phyloP scores from a whole-genome alignment of 441 rosid species.

The Heliophila coronopifolia region DNA sequence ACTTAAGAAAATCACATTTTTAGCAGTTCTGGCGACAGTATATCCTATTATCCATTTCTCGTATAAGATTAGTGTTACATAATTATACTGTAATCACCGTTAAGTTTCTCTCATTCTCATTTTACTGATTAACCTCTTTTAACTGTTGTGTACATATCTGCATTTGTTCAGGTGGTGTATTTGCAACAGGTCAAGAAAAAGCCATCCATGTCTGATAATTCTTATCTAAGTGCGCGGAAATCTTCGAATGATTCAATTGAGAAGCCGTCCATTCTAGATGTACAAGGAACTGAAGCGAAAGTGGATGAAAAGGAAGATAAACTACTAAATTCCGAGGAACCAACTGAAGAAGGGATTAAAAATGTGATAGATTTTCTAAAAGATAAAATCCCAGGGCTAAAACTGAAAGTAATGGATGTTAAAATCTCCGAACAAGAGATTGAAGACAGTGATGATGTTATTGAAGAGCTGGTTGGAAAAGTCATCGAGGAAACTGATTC shows the following conservation, averaged over 20 bases:
- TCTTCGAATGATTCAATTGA: constrained; percentile 42
- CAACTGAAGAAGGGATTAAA: constrained; percentile 85
- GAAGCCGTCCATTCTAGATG: constrained; percentile 43
- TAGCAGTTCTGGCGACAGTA: neutral
- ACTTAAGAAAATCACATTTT: constrained; percentile 9
- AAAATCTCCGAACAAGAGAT: constrained; percentile 44
- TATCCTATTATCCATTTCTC: neutral
- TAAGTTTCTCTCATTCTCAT: neutral
- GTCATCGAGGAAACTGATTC: constrained; percentile 46
- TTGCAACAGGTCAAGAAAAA: constrained; percentile 56
- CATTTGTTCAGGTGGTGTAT: constrained; percentile 60
- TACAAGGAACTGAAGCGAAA: constrained; percentile 55
- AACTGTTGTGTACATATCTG: neutral
- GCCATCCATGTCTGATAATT: constrained; percentile 31
- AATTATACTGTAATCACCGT: neutral
- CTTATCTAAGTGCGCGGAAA: constrained; percentile 40
- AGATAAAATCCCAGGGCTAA: constrained; percentile 87
- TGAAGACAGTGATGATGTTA: constrained; percentile 45
- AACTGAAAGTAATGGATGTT: constrained; percentile 67
- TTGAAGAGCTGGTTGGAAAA: constrained; percentile 57
- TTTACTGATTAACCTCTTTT: neutral
- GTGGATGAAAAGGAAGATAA: constrained; percentile 54
- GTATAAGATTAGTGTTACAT: neutral
- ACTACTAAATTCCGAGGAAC: constrained; percentile 60
- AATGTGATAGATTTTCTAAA: constrained; percentile 82